Evolutionary conservation across 2,329 filamentous ascomycete genomes (phyloP).

Genomic region (Xylariaceae sp.): DNA sequence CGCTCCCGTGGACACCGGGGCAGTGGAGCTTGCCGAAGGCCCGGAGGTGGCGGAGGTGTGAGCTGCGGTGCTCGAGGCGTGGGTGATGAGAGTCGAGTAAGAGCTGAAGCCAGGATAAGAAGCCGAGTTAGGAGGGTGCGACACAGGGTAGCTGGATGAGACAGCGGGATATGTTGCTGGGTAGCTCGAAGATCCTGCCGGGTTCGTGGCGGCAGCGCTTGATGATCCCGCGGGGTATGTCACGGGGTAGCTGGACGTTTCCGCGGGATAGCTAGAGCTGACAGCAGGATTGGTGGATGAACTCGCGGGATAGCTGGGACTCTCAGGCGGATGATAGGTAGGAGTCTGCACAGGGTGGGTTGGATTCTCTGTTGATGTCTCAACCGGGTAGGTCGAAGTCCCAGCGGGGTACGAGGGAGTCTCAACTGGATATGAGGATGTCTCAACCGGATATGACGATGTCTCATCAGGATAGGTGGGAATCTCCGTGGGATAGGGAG

Average conservation of each 20-base stretch:
- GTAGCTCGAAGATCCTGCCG: conserved; percentile 4
- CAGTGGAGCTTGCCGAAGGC: not conserved
- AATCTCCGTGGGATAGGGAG: conserved; percentile 35
- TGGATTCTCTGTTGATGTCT: not conserved
- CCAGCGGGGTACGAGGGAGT: conserved; percentile 1
- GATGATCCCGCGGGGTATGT: conserved; percentile 11
- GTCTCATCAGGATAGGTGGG: conserved; percentile 38
- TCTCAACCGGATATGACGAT: conserved; percentile 3
- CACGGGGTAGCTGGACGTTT: conserved; percentile 1
- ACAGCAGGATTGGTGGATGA: conserved; percentile 5
- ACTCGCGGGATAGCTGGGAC: not conserved
- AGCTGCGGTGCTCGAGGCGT: conserved; percentile 2
- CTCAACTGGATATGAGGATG: conserved; percentile 23
- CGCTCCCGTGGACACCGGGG: conserved; percentile 9
- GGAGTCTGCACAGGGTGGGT: not conserved
- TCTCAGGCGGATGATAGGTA: conserved; percentile 13
- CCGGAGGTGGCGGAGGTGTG: not conserved
- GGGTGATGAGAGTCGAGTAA: conserved; percentile 9
- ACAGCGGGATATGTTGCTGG: conserved; percentile 18
- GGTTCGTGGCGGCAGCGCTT: not conserved
- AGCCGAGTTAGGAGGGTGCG: not conserved
- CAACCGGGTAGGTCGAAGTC: conserved; percentile 3
- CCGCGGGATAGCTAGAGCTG: conserved; percentile 2
- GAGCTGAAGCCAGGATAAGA: not conserved
- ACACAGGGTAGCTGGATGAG: not conserved